Conservation (phyloP, 805 yeast genomes). For the Candida incommunis region DNA sequence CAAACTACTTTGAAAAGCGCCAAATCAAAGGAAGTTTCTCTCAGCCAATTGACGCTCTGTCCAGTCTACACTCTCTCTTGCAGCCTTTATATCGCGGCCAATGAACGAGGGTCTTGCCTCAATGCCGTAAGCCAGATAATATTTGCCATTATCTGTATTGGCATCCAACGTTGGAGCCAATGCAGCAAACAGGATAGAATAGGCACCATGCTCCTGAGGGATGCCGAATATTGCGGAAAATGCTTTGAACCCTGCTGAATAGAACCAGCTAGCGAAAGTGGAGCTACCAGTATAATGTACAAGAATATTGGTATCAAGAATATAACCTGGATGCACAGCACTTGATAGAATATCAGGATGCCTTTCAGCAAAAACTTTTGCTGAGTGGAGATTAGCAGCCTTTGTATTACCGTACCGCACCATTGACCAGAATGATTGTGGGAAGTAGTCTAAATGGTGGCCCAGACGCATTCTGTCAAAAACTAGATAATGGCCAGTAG, state of each 20-base stretch:
- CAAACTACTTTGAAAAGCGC: too few species aligned
- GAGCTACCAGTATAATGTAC: constrained; percentile 52
- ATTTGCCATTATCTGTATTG: constrained; percentile 55
- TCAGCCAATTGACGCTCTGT: constrained; percentile 42
- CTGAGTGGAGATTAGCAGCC: constrained; percentile 62
- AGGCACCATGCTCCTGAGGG: constrained; percentile 55
- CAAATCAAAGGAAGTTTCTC: too few species aligned
- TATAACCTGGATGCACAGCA: constrained; percentile 74
- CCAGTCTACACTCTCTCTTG: constrained; percentile 70
- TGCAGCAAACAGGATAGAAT: constrained; percentile 49
- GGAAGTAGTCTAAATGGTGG: constrained; percentile 38
- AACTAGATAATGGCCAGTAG: constrained; percentile 49
- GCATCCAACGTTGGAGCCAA: constrained; percentile 35
- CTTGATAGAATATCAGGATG: constrained; percentile 51
- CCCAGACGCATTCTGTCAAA: constrained; percentile 33
- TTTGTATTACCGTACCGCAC: constrained; percentile 66
- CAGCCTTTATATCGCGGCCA: constrained; percentile 44
- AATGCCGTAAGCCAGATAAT: constrained; percentile 46
- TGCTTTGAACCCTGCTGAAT: constrained; percentile 35
- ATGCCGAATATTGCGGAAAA: constrained; percentile 61
- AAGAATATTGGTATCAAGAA: constrained; percentile 67
- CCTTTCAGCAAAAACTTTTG: constrained; percentile 46
- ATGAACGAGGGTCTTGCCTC: constrained; percentile 42
- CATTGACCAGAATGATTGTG: constrained; percentile 63
- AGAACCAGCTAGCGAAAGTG: not conserved